Evolutionary conservation across 371 early-diverging fungal species (phyloP).

Genomic region (Catenaria anguillulae): DNA sequence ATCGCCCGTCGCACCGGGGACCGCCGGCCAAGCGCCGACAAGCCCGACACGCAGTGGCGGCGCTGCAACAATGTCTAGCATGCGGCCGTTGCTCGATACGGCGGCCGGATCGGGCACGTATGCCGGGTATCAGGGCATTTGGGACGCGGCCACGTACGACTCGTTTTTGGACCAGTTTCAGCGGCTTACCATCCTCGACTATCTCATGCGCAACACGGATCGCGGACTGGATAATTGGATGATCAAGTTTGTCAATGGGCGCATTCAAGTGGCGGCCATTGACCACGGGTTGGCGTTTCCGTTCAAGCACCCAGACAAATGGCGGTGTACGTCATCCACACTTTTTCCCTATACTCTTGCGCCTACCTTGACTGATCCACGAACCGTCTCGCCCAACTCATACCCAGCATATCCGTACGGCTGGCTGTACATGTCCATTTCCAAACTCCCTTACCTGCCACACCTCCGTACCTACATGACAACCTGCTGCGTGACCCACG

Average conservation of each 20-base stretch:
- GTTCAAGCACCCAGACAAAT: slow-evolving; percentile 78
- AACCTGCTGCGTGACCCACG: slow-evolving; percentile 45
- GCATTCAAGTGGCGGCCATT: slow-evolving; percentile 45
- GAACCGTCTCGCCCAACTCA: too few species aligned
- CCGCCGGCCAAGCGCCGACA: neutral
- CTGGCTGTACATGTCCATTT: slow-evolving; percentile 58
- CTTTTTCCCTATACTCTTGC: neutral
- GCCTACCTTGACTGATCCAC: too few species aligned
- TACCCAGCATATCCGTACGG: slow-evolving; percentile 76
- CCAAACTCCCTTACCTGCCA: slow-evolving; percentile 27
- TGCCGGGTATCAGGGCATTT: slow-evolving; percentile 14
- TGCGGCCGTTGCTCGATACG: too few species aligned
- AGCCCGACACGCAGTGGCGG: too few species aligned
- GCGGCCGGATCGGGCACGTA: neutral
- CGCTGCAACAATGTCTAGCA: too few species aligned
- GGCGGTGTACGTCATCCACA: slow-evolving; percentile 30
- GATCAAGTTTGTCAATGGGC: slow-evolving; percentile 31
- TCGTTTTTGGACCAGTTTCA: slow-evolving; percentile 72
- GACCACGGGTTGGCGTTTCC: slow-evolving; percentile 89
- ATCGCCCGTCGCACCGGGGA: neutral
- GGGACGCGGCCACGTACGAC: slow-evolving; percentile 44
- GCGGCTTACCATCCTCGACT: slow-evolving; percentile 67
- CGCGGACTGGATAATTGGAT: slow-evolving; percentile 85
- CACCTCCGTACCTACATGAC: slow-evolving; percentile 52
- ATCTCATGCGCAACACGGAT: slow-evolving; percentile 82